Percentiles rank a stretch among this genome's conserved stretches.
phyloP scores from a whole-genome alignment of 371 early-diverging fungal species.

The Parasitella parasitica region DNA sequence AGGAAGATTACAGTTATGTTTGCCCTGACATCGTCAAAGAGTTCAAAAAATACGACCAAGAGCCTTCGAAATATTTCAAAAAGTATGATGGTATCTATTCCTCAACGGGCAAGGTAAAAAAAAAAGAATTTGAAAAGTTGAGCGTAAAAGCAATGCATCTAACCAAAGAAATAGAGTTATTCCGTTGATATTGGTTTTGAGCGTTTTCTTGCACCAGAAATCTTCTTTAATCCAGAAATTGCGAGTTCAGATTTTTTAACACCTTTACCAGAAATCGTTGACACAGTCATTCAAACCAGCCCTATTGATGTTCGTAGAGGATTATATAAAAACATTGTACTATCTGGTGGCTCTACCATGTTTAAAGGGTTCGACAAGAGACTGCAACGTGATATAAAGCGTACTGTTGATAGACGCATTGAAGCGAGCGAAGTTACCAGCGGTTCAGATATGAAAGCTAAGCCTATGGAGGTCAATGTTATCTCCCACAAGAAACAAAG shows the following conservation, averaged over 20 bases:
- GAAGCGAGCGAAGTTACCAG: slow-evolving; percentile 70
- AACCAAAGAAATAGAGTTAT: slow-evolving; percentile 61
- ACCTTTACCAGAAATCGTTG: slow-evolving; percentile 94
- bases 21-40: slow-evolving; percentile 97
- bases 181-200: slow-evolving; percentile 96
- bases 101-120: slow-evolving; percentile 78
- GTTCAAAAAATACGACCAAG: slow-evolving; percentile 91
- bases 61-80: slow-evolving; percentile 86
- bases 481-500: slow-evolving; percentile 97
- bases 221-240: slow-evolving; percentile 98
- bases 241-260: slow-evolving; percentile 95
- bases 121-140: background rate
- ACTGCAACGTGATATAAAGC: slow-evolving; percentile 93
- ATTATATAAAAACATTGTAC: slow-evolving; percentile 96
- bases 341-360: slow-evolving; percentile 98
- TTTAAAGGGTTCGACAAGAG: slow-evolving; percentile 95
- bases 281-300: slow-evolving; percentile 92
- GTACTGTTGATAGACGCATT: slow-evolving; percentile 83
- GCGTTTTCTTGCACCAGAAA: slow-evolving; percentile 97
- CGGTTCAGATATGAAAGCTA: slow-evolving; percentile 63
- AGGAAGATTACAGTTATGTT: slow-evolving; percentile 95
- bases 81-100: slow-evolving; percentile 80
- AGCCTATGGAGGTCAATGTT: slow-evolving; percentile 93
- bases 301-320: slow-evolving; percentile 97
- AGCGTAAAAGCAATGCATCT: background rate